Evolutionary conservation across 2,329 filamentous ascomycete species (phyloP), one percentile per base, ranked within the genome.

Genomic region (Colletotrichum melonis): DNA sequence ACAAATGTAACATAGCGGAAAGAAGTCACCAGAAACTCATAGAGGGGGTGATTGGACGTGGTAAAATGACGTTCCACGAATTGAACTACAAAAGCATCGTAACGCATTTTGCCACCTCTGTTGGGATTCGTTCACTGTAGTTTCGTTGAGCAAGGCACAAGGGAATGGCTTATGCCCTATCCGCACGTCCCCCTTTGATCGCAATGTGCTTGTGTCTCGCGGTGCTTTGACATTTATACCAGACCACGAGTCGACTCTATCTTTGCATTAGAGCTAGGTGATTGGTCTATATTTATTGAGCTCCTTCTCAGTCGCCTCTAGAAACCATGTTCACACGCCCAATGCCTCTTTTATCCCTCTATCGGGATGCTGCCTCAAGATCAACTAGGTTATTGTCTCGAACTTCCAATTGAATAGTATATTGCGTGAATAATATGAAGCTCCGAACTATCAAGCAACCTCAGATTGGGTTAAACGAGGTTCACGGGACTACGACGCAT

Each of bases 1-100:
- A 68, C 22, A 5, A 62, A 32, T 72, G 69, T 72, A 72, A 56
- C 35, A 68, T 68, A 72, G 16, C 30, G 35, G 62, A 57, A 62
- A 28, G 67, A 46, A 32, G 22, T 19, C 63, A 12, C 28, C 5
- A 16, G 32, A 52, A 52, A 57, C 42, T 24, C 46, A 24, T 26
- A 19, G 35, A 57, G 56, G 52, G 28, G 35, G 22, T 16, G 19
- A 26, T 30, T 28, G 22, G 56, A 46, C 32, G 16, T 22, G 3
- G 42, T 6, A 57, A 56, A 46, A 57, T 24, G 22, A 35, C 22
- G 35, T 22, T 67, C 19, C 16, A 60, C 63, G 26, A 66, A 52
- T 49, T 65, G 63, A 56, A 65, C 24, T 49, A 28, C 38, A 62
- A 6, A 11, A 19, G 38, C 16, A 46, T 49, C 5, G n/a, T 11